These are phyloP conservation scores for Pythium dissimile DNA, from an alignment of 352 stramenopile genomes.

Conservation along the genomic window DNA sequence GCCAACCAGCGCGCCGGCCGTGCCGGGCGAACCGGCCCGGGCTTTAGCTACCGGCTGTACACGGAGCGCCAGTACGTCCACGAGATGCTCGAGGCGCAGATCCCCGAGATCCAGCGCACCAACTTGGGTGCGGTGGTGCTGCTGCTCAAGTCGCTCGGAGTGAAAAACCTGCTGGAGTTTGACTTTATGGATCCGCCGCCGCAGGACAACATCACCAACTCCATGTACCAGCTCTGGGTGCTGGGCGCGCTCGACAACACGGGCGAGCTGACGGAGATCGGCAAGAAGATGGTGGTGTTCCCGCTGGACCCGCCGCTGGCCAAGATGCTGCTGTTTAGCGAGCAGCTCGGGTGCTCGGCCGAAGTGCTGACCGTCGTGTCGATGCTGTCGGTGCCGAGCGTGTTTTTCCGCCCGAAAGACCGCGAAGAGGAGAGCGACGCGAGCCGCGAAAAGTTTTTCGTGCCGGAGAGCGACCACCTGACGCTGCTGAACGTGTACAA, in stretches of 20 bases:
- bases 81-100: slow-evolving; percentile 97
- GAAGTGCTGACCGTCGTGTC: slow-evolving; percentile 97
- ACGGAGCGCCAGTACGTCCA: slow-evolving; percentile 96
- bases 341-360: slow-evolving; percentile 90
- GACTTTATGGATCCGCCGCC: slow-evolving; percentile 99
- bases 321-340: slow-evolving; percentile 96
- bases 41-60: slow-evolving; percentile 95
- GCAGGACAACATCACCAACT: slow-evolving; percentile 96
- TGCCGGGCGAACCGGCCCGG: slow-evolving; percentile 88
- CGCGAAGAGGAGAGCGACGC: slow-evolving; percentile 97
- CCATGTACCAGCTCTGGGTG: slow-evolving; percentile 99
- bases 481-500: slow-evolving; percentile 97
- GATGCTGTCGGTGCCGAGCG: slow-evolving; percentile 96
- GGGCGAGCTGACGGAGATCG: slow-evolving; percentile 94
- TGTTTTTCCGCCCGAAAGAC: slow-evolving; percentile 97
- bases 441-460: slow-evolving; percentile 98
- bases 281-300: slow-evolving; percentile 98
- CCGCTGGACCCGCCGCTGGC: slow-evolving; percentile 94
- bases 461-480: slow-evolving; percentile 97
- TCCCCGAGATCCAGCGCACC: slow-evolving; percentile 98
- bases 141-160: slow-evolving; percentile 96
- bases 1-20: slow-evolving; percentile 96
- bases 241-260: slow-evolving; percentile 97
- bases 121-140: slow-evolving; percentile 98
- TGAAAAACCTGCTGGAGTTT: slow-evolving; percentile 96